Conservation (phyloP, 1,284 basidiomycete species). For the Austroboletus rostrupii region DNA sequence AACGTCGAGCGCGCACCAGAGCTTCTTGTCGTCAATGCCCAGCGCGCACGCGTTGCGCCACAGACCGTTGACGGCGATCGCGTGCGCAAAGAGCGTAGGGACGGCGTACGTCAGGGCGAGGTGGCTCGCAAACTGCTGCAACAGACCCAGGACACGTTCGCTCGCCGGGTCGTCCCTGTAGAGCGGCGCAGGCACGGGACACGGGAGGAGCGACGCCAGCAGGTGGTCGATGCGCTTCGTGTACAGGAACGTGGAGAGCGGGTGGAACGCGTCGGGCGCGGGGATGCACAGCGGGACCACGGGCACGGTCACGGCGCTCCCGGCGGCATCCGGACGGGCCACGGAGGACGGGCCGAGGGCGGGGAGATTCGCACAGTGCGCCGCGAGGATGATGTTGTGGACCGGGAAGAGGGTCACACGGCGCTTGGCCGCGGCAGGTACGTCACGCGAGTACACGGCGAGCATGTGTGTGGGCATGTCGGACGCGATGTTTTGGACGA, state of each 20-base stretch:
- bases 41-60: conserved; percentile 60
- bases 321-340: conserved; percentile 13
- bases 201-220: conserved; percentile 36
- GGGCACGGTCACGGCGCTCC: conserved; percentile 35
- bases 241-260: conserved; percentile 50
- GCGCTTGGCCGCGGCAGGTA: conserved; percentile 25
- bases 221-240: conserved; percentile 42
- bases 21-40: conserved; percentile 50
- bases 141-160: conserved; percentile 6
- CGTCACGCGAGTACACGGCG: conserved; percentile 40
- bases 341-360: conserved; percentile 30
- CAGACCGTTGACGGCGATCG: conserved; percentile 47
- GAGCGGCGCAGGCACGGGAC: conserved; percentile 18
- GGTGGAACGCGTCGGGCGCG: conserved; percentile 45
- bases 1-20: conserved; percentile 54
- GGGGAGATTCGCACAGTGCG: conserved; percentile 52
- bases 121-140: conserved; percentile 23
- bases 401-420: conserved; percentile 49
- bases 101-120: conserved; percentile 30
- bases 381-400: conserved; percentile 53
- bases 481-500: conserved; percentile 28
- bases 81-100: conserved; percentile 35
- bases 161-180: conserved; percentile 17
- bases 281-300: conserved; percentile 49
- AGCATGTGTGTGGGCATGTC: conserved; percentile 54